Conservation (phyloP, 129 eudicot species). For the Gnaphalium uliginosum region DNA sequence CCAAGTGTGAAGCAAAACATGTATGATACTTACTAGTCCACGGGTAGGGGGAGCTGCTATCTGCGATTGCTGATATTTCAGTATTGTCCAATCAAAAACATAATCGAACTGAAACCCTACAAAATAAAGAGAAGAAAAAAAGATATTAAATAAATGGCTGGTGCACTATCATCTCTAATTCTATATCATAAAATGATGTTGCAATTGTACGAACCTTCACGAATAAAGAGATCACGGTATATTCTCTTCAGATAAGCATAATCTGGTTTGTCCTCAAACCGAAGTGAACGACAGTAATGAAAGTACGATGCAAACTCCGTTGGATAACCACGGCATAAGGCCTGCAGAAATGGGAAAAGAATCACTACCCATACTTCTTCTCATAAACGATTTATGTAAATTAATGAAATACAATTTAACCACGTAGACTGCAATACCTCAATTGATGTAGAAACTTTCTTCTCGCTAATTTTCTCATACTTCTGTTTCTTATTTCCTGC, state of each 20-base stretch:
- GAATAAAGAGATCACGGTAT: conserved; percentile 89
- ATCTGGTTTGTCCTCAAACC: conserved; percentile 91
- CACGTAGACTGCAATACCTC: conserved; percentile 49
- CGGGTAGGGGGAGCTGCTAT: conserved; percentile 69
- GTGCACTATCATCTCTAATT: conserved; percentile 2
- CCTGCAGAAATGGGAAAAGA: conserved; percentile 33
- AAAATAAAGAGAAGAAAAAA: no score
- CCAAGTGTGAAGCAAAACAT: conserved; percentile 6
- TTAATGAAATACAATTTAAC: background rate
- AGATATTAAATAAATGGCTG: conserved; percentile 1
- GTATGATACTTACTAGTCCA: conserved; percentile 50
- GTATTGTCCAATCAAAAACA: conserved; percentile 93
- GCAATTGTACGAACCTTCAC: conserved; percentile 58
- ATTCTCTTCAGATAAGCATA: conserved; percentile 86
- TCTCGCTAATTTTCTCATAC: conserved; percentile 86
- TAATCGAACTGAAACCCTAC: conserved; percentile 93
- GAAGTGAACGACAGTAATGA: conserved; percentile 90
- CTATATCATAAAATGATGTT: background rate
- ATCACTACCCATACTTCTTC: background rate
- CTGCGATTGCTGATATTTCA: conserved; percentile 91
- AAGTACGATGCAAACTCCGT: conserved; percentile 85
- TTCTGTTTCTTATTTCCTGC: conserved; percentile 76
- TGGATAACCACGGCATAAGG: conserved; percentile 79
- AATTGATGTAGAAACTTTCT: conserved; percentile 80
- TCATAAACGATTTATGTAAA: background rate